phyloP scores from a whole-genome alignment of 495 filamentous ascomycete genomes.

The Penicillium desertorum region DNA sequence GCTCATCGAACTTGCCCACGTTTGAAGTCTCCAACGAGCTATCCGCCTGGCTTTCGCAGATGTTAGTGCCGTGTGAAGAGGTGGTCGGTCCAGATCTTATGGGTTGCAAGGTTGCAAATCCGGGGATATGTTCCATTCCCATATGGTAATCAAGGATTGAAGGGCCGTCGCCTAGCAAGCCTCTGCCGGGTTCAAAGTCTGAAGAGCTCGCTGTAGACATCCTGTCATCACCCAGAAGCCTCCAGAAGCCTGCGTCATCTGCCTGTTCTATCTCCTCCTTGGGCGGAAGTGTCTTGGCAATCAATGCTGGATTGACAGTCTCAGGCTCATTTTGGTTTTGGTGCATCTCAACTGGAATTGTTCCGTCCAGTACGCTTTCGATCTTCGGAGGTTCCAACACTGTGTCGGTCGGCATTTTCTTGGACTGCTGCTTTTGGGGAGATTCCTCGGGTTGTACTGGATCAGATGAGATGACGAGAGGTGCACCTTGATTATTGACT shows the following conservation, averaged over 20 bases:
- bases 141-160: constrained; percentile 13
- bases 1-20: neutral
- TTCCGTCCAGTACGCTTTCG: neutral
- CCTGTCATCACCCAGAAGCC: neutral
- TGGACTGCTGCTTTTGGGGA: neutral
- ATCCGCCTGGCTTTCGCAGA: neutral
- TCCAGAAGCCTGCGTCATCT: neutral
- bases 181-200: constrained; percentile 3
- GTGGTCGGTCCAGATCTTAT: neutral
- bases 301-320: neutral
- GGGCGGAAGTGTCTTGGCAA: neutral
- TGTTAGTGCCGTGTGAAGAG: neutral
- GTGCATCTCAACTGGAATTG: neutral
- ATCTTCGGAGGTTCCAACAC: neutral
- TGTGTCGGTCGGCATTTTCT: neutral
- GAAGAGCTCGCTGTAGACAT: neutral
- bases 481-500: neutral
- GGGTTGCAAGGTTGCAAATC: constrained; percentile 3
- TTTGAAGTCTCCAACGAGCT: constrained; percentile 9
- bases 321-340: neutral
- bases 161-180: neutral
- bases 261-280: neutral
- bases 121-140: constrained; percentile 11
- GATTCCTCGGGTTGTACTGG: neutral
- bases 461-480: constrained; percentile 2